Base-by-base conservation (phyloP, 1,284 basidiomycete species). In the Xerocomus minutiporus region DNA sequence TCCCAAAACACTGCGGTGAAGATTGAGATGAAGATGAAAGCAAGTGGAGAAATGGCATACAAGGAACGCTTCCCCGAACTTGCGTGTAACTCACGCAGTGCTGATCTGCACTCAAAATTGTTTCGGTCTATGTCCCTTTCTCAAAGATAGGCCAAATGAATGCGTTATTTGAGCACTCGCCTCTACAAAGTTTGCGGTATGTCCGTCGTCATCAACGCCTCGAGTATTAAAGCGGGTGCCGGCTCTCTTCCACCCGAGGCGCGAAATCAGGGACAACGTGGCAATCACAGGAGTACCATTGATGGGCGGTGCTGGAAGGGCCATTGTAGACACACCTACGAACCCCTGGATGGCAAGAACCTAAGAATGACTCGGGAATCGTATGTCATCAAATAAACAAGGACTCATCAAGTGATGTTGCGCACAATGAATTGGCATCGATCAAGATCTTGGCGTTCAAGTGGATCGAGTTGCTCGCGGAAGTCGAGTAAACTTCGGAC, bases 111-210 rank as follows among this genome's bases (percentile, higher is more conserved):
- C 86, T 87, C 66, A 98, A 83, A 46, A 97, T 77, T 0, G 90
- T 90, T 73, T 99, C 96, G 6, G 95, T 96, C 87, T 95, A 54
- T 38, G 42, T 55, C 55, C 44, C 13, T 7, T 53, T 42, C 34
- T 59, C 40, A 40, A 51, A 42, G n/a, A 57, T 42, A 39, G 44
- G 36, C 2, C 3, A 8, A 15, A 53, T 20, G 35, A 29, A 55
- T 4, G 46, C 25, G 52, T 40, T 23, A 31, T 52, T 54, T 38
- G 35, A 54, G 57, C 52, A 66, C 76, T 52, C 62, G 85, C 91
- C 81, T 97, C 96, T 34, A 97, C 97, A 71, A 97, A 98, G 67
- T 99, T 98, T 46, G 97, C 97, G 17, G 91, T 91, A 66, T 97
- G 89, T 38, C 97, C 96, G 62, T 97, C 93, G 68, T 99, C 97